Evolutionary conservation across 2,329 filamentous ascomycete species (phyloP), one percentile per base, ranked within the genome.

Genomic region (Apiospora koreana): DNA sequence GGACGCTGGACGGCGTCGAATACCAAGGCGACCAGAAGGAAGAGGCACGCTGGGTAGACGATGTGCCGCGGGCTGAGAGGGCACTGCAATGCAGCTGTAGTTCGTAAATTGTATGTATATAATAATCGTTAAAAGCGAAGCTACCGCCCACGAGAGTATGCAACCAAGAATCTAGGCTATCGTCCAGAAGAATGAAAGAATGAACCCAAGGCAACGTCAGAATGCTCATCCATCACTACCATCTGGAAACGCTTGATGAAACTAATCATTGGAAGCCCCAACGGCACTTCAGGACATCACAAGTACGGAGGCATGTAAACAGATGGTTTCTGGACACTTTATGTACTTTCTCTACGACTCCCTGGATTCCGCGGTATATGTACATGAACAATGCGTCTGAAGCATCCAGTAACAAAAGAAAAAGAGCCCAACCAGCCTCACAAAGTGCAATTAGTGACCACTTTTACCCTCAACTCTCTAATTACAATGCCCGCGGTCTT

Each of bases 11-110:
- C 3, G 81, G 84, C 64, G 77, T 86, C 76, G 81, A 82, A 73
- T 85, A 88, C 84, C 74, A 84, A 70, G 88, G 89, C 70, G 85
- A 96, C 73, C 83, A 83, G 68, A 89, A 90, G 21, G 93, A 97
- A 78, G 95, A 97, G 80, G 86, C 91, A 75, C 86, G 95, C 73
- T 97, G 94, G 85, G 94, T 91, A 75, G 92, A 93, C 2, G 94
- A 98, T 81, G 94, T 97, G 69, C 95, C 95, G 0, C 90, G 88
- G 78, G 86, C 86, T 64, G 90, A 91, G 81, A 88, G 94, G 74
- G 93, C 93, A 43, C 90, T 97, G 88, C 95, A 98, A 84, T 98
- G 96, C 80, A 97, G 94, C 79, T 99, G 96, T 82, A 97, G 94
- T 79, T 98, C 95, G 31, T 66, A 45, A 31, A n/a, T n/a, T n/a